Evolutionary conservation across 1,284 basidiomycete species (phyloP).

Genomic region (Omphalotus olearius): DNA sequence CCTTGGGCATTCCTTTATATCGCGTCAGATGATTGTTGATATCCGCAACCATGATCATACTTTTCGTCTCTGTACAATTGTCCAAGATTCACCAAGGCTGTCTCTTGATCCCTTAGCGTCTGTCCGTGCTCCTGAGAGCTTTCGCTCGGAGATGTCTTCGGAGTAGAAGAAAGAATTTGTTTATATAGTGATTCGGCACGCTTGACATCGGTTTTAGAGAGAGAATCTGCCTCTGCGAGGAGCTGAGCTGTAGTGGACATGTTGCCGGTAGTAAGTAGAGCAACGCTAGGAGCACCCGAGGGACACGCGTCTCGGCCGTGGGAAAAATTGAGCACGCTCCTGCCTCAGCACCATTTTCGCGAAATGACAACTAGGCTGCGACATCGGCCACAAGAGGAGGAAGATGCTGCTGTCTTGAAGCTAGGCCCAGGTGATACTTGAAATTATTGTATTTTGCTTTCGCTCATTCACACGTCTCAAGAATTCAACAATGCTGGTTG

Average conservation of each 20-base stretch:
- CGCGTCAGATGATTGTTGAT: not conserved
- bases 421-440: slow-evolving; percentile 50
- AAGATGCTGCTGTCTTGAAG: slow-evolving; percentile 67
- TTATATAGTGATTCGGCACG: slow-evolving; percentile 69
- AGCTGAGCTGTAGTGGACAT: slow-evolving; percentile 40
- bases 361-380: slow-evolving; percentile 39
- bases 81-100: slow-evolving; percentile 83
- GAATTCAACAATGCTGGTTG: slow-evolving; percentile 92
- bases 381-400: slow-evolving; percentile 56
- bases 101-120: slow-evolving; percentile 78
- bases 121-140: slow-evolving; percentile 39
- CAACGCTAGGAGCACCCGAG: slow-evolving; percentile 10
- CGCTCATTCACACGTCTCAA: slow-evolving; percentile 24
- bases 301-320: slow-evolving; percentile 41
- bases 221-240: slow-evolving; percentile 47
- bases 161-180: slow-evolving; percentile 43
- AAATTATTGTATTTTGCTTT: not conserved
- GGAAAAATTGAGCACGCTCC: slow-evolving; percentile 18
- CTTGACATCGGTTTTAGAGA: slow-evolving; percentile 25
- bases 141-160: slow-evolving; percentile 11
- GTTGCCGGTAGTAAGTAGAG: slow-evolving; percentile 9
- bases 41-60: slow-evolving; percentile 36
- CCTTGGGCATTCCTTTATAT: slow-evolving; percentile 73
- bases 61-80: slow-evolving; percentile 84
- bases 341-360: not conserved